Evolutionary conservation across 139 green algal species (phyloP).

Genomic region (Trebouxia sp.): DNA sequence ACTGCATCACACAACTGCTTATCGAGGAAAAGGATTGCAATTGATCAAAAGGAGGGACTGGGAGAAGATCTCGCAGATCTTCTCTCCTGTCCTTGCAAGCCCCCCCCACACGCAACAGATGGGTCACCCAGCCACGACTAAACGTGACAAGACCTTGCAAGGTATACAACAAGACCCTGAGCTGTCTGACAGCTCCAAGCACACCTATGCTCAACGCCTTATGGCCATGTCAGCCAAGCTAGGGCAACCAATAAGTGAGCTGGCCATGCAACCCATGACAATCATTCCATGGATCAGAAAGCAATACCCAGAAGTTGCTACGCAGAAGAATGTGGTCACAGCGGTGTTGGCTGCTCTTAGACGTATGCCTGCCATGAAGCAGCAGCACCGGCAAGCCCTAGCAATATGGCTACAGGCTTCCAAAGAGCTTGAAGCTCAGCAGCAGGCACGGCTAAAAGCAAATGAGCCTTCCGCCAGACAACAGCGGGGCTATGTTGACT

Average conservation of each 20-base stretch:
- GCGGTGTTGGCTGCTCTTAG: slow-evolving; percentile 27
- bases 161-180: slow-evolving; percentile 18
- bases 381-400: slow-evolving; percentile 20
- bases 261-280: neutral
- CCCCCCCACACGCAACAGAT: neutral
- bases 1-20: slow-evolving; percentile 29
- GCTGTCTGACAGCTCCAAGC: slow-evolving; percentile 18
- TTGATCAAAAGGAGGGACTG: slow-evolving; percentile 27
- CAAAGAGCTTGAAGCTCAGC: slow-evolving; percentile 24
- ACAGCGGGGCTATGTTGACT: slow-evolving; percentile 31
- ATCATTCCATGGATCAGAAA: slow-evolving; percentile 11
- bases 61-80: slow-evolving; percentile 24
- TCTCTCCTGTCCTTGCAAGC: slow-evolving; percentile 18
- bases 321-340: slow-evolving; percentile 26
- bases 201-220: slow-evolving; percentile 19
- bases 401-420: slow-evolving; percentile 25
- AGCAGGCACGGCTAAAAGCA: slow-evolving; percentile 33
- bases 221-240: slow-evolving; percentile 25
- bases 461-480: slow-evolving; percentile 28
- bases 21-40: slow-evolving; percentile 29
- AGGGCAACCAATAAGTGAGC: slow-evolving; percentile 14
- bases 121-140: neutral
- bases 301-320: slow-evolving; percentile 25
- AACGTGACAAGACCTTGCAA: slow-evolving; percentile 27
- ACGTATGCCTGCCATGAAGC: slow-evolving; percentile 20